Evolutionary conservation across 495 filamentous ascomycete species (phyloP).

Genomic region (Hypoxylon crocopeplum): DNA sequence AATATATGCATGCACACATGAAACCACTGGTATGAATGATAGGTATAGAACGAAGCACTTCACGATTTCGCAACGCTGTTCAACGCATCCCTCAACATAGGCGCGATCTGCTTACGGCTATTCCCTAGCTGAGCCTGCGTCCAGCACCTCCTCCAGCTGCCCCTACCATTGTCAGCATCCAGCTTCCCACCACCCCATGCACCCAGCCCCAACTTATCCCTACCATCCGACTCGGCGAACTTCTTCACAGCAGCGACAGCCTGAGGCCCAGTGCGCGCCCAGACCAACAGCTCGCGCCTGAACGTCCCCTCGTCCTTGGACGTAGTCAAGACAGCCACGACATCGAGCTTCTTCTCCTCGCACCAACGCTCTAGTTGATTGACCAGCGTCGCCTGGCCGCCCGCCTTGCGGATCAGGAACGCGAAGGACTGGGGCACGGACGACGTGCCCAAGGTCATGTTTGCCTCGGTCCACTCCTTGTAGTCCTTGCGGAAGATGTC

Average conservation of each 20-base stretch:
- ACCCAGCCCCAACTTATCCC: constrained; percentile 62
- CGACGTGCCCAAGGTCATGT: constrained; percentile 72
- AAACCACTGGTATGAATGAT: too few species aligned
- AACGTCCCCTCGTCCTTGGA: constrained; percentile 65
- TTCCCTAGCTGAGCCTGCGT: constrained; percentile 68
- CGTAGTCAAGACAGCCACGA: constrained; percentile 81
- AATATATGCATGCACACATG: too few species aligned
- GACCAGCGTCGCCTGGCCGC: constrained; percentile 43
- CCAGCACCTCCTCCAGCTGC: constrained; percentile 64
- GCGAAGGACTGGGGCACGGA: constrained; percentile 71
- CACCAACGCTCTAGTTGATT: constrained; percentile 59
- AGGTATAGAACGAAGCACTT: not conserved
- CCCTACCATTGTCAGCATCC: constrained; percentile 50
- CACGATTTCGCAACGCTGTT: constrained; percentile 32
- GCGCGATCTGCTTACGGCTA: constrained; percentile 91
- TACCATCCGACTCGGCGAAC: constrained; percentile 58
- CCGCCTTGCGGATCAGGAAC: constrained; percentile 66
- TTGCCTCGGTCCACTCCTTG: constrained; percentile 79
- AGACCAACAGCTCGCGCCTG: constrained; percentile 75
- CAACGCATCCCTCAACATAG: constrained; percentile 74
- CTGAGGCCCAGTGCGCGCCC: constrained; percentile 57
- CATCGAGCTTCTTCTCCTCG: constrained; percentile 61
- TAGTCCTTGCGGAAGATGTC: constrained; percentile 91
- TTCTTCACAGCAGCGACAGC: constrained; percentile 52
- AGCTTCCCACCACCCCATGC: constrained; percentile 56